Conservation (phyloP, 208 protist species). For the Trypanosoma scelopori region DNA sequence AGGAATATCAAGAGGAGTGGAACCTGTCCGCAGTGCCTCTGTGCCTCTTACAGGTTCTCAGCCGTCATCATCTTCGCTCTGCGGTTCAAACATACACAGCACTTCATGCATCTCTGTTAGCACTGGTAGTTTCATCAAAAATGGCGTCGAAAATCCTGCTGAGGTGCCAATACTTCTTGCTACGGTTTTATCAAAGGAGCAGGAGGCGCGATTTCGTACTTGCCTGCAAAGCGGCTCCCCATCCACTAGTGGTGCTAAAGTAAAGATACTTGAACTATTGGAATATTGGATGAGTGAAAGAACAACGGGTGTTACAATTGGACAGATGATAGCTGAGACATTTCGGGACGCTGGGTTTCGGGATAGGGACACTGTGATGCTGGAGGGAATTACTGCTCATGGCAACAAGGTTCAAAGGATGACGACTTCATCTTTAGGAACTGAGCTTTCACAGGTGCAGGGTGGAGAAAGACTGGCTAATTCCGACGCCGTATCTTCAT, state of each 20-base stretch:
- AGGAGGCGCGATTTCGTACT: conserved; percentile 5
- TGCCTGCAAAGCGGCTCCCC: conserved; percentile 4
- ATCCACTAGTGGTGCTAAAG: conserved; percentile 30
- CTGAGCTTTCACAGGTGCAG: too few species aligned
- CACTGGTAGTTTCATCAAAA: background rate
- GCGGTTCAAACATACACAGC: background rate
- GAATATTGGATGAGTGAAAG: conserved; percentile 66
- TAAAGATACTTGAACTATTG: conserved; percentile 65
- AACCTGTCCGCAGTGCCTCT: conserved; percentile 18
- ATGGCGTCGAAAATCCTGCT: background rate
- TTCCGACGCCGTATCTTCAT: background rate
- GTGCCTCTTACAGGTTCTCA: background rate
- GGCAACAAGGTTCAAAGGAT: conserved; percentile 24
- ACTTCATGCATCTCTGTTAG: background rate
- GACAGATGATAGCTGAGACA: conserved; percentile 43
- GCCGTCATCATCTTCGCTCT: background rate
- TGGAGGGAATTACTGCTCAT: background rate
- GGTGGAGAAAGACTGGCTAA: background rate
- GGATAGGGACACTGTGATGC: background rate
- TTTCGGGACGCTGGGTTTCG: conserved; percentile 18
- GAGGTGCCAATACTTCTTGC: conserved; percentile 22
- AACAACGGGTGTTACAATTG: conserved; percentile 36
- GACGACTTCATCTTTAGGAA: background rate
- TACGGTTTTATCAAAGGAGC: conserved; percentile 10
- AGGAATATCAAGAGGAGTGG: background rate